phyloP scores from a whole-genome alignment of 2,329 filamentous ascomycete species.

The Cytospora leucostoma region DNA sequence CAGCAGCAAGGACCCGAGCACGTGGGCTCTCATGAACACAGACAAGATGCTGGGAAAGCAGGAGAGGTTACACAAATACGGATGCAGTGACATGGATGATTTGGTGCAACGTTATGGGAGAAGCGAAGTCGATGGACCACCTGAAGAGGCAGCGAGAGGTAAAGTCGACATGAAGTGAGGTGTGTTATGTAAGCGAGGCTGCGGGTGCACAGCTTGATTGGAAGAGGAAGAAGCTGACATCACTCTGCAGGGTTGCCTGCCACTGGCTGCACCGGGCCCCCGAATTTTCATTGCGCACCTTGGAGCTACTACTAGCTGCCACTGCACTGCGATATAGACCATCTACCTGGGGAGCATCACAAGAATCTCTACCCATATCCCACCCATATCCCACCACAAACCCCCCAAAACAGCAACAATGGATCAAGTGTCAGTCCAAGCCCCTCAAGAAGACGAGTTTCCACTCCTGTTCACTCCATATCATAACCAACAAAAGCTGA shows the following conservation, averaged over 20 bases:
- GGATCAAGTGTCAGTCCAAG: constrained; percentile 24
- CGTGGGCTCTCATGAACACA: not conserved
- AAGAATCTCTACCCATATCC: not conserved
- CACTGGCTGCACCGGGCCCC: not conserved
- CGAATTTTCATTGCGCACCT: constrained; percentile 16
- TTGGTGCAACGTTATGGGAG: no score
- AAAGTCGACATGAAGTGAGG: not conserved
- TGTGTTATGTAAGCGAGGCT: constrained; percentile 11
- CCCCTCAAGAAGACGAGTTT: not conserved
- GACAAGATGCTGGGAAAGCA: not conserved
- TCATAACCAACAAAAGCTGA: constrained; percentile 6
- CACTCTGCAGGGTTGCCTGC: constrained; percentile 7
- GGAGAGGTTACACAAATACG: not conserved
- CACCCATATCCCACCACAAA: not conserved
- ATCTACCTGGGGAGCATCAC: constrained; percentile 7
- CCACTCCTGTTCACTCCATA: not conserved
- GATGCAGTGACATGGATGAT: not conserved
- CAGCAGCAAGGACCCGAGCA: no score
- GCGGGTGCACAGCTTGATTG: not conserved
- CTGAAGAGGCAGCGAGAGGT: not conserved
- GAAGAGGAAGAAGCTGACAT: constrained; percentile 2
- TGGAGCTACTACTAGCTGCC: not conserved
- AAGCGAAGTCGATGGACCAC: no score
- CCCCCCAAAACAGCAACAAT: constrained; percentile 14
- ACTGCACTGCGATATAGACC: not conserved